These are phyloP conservation scores for Xylariomycetidae sp. DNA, from an alignment of 2,329 filamentous ascomycete genomes.

Conservation along the genomic window DNA sequence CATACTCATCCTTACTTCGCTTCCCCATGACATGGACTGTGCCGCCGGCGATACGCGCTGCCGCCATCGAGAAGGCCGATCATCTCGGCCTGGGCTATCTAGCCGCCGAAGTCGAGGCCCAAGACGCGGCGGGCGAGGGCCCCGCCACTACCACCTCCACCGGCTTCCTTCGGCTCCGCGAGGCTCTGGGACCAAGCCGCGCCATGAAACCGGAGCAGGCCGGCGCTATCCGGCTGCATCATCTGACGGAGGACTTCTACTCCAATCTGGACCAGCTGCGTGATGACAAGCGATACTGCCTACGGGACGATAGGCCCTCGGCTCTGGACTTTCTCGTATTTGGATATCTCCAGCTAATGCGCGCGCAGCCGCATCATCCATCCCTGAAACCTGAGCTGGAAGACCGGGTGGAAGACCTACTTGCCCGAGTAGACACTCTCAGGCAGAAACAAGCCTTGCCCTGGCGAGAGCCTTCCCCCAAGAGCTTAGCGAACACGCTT, in stretches of 20 bases:
- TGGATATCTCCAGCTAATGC: conserved; percentile 74
- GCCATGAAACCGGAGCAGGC: conserved; percentile 63
- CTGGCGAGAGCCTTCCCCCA: conserved; percentile 13
- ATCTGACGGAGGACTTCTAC: conserved; percentile 66
- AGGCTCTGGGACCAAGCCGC: conserved; percentile 29
- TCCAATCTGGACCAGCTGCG: conserved; percentile 64
- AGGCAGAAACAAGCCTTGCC: too few relatives aligned
- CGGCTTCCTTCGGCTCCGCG: conserved; percentile 29
- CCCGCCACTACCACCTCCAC: conserved; percentile 28
- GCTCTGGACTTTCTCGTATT: conserved; percentile 75
- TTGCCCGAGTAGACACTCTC: conserved; percentile 6
- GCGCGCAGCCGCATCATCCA: conserved; percentile 44
- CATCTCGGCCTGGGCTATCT: conserved; percentile 65
- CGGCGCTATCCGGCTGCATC: conserved; percentile 71
- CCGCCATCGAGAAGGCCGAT: conserved; percentile 65
- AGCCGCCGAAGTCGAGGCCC: conserved; percentile 51
- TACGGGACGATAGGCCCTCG: conserved; percentile 41
- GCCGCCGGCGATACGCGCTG: conserved; percentile 66
- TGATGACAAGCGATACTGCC: conserved; percentile 49
- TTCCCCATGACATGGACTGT: conserved; percentile 88
- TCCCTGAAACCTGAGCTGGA: conserved; percentile 31
- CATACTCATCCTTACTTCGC: conserved; percentile 73
- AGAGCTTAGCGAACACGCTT: conserved; percentile 12
- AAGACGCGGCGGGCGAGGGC: conserved; percentile 25
- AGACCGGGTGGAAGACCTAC: conserved; percentile 19